Evolutionary conservation across 208 protist genomes (phyloP).

Genomic region (Perkinsela sp.): DNA sequence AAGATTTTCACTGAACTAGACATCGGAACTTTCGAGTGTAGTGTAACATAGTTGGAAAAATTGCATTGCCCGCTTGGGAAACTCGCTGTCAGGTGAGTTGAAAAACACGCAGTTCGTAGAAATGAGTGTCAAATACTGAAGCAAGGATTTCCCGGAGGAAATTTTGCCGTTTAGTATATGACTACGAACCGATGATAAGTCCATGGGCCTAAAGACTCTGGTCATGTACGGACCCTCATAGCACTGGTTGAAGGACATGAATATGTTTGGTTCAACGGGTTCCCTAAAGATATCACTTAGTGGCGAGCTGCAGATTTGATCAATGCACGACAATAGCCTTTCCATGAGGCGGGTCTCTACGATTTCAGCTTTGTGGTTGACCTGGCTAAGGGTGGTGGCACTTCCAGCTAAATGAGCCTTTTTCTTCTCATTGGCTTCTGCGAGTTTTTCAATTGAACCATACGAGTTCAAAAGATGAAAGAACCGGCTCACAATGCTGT

Average conservation of each 20-base stretch:
- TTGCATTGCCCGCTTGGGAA: neutral
- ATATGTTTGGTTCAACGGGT: neutral
- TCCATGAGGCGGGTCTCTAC: neutral
- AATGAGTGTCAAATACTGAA: neutral
- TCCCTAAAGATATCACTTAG: neutral
- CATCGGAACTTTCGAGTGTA: neutral
- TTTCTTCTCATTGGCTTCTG: neutral
- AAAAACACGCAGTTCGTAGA: neutral
- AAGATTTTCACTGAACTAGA: neutral
- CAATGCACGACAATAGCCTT: neutral
- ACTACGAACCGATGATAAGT: neutral
- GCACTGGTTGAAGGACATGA: neutral
- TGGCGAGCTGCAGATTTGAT: neutral
- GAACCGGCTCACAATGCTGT: neutral
- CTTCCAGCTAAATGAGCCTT: neutral
- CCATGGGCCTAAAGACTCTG: neutral
- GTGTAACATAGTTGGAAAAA: neutral
- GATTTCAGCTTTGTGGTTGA: neutral
- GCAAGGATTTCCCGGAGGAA: neutral
- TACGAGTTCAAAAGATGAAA: neutral
- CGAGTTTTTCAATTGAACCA: neutral
- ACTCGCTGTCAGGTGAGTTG: neutral
- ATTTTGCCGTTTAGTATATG: neutral
- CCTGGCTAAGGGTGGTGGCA: neutral
- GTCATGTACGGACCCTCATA: neutral